Evolutionary conservation across 352 stramenopile species (phyloP), one percentile per base, ranked within the genome.

Genomic region (Saprolegnia diclina): DNA sequence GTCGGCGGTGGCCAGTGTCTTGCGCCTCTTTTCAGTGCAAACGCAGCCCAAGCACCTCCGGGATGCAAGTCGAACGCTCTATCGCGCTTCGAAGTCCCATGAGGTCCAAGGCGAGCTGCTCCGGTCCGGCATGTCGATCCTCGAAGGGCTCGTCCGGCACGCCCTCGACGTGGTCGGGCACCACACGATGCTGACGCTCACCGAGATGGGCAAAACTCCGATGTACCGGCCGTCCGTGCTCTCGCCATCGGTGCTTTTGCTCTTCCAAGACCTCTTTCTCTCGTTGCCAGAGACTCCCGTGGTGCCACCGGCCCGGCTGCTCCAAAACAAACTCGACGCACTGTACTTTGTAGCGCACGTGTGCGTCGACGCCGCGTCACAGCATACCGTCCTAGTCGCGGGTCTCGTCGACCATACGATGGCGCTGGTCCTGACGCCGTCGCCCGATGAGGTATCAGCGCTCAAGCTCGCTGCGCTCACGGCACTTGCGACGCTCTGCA

Each of bases 401-500:
- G 48, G 48, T 1, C 19, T 69, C 10, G 63, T 69, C 22, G 53
- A 69, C 26, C 45, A 69, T 21, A 42, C 50, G n/a, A 26, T 56
- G 24, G 22, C 16, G 4, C n/a, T 57, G 7, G 63, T 69, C 5
- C 46, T 69, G 13, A 45, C 18, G 0, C 21, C 22, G 22, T 37
- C 44, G 6, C 48, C 32, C 6, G 38, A 37, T 6, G 19, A 24
- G 13, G 35, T 54, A 29, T 54, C 46, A 5, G 45, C 46, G 6
- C 13, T 63, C n/a, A 69, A 69, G 38, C 63, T 69, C 4, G 53
- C 29, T n/a, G 63, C 63, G 19, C 29, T 69, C 9, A 38, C 50
- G 19, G 63, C 63, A 4, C n/a, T 69, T n/a, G 63, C 63, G 0
- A 69, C 42, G 21, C 29, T 69, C 7, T 69, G 63, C 40, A 48